These are phyloP conservation scores for Leucaena leucocephala DNA, from an alignment of 306 rosid species.

Conservation along the genomic window DNA sequence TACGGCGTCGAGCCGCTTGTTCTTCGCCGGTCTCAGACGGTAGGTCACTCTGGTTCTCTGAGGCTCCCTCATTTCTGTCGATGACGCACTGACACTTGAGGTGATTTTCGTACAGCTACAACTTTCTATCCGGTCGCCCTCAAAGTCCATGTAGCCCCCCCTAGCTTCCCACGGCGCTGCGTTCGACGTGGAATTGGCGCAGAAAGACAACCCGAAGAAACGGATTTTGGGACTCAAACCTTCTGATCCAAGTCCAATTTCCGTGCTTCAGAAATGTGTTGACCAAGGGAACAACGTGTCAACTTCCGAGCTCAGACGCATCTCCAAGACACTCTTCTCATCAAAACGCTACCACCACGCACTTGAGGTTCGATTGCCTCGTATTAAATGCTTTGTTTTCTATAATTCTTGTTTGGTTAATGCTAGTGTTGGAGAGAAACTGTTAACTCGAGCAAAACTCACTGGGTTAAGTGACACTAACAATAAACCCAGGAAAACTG, in stretches of 20 bases:
- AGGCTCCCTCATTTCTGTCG: neutral
- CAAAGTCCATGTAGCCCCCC: conserved; percentile 31
- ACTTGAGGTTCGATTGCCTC: conserved; percentile 54
- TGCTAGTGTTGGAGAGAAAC: neutral
- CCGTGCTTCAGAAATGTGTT: conserved; percentile 51
- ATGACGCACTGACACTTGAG: neutral
- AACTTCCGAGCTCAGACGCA: conserved; percentile 52
- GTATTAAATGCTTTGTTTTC: neutral
- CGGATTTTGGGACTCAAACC: conserved; percentile 41
- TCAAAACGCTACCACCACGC: conserved; percentile 65
- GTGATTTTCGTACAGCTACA: conserved; percentile 36
- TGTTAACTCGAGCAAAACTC: neutral
- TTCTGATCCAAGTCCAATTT: conserved; percentile 34
- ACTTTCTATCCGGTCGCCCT: conserved; percentile 18
- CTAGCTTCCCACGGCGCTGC: conserved; percentile 35
- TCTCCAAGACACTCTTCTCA: conserved; percentile 47
- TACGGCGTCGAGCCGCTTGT: conserved; percentile 47
- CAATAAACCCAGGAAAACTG: neutral
- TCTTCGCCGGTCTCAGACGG: conserved; percentile 44
- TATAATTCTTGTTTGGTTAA: neutral
- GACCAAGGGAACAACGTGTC: conserved; percentile 51
- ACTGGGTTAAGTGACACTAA: neutral
- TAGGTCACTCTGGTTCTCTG: conserved; percentile 23
- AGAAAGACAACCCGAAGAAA: conserved; percentile 37
- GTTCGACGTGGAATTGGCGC: neutral